phyloP scores from a whole-genome alignment of 2,329 filamentous ascomycete species.

The Periconia digitata region DNA sequence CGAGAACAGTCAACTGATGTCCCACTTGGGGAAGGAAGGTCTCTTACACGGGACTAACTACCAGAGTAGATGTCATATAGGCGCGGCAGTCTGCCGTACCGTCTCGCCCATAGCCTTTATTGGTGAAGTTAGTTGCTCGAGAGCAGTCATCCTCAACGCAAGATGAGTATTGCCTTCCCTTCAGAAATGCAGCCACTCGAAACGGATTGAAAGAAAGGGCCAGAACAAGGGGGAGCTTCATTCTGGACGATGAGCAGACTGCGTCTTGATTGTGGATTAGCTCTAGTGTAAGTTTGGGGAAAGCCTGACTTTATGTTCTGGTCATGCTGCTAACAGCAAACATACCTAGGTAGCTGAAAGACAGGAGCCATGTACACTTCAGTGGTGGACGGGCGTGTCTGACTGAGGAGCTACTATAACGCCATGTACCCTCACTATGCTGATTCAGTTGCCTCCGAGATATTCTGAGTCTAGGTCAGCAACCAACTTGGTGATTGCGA shows the following conservation, averaged over 20 bases:
- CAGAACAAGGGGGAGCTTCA: constrained; percentile 22
- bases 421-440: constrained; percentile 7
- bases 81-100: constrained; percentile 22
- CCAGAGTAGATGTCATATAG: constrained; percentile 28
- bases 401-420: constrained; percentile 1
- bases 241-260: constrained; percentile 12
- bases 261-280: background rate
- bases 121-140: constrained; percentile 25
- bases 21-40: background rate
- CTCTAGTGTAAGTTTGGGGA: background rate
- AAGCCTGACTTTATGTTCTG: constrained; percentile 4
- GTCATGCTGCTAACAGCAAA: background rate
- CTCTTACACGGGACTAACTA: constrained; percentile 29
- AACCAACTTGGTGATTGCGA: background rate
- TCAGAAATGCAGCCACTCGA: constrained; percentile 16
- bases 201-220: constrained; percentile 11
- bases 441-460: background rate
- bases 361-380: background rate
- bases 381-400: background rate
- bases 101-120: constrained; percentile 13
- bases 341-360: background rate
- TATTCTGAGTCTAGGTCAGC: background rate
- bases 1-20: constrained; percentile 6
- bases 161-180: constrained; percentile 14
- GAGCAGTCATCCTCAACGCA: constrained; percentile 29